Evolutionary conservation across 1,284 basidiomycete genomes (phyloP), one percentile per base, ranked within the genome.

Genomic region (Grifola frondosa): DNA sequence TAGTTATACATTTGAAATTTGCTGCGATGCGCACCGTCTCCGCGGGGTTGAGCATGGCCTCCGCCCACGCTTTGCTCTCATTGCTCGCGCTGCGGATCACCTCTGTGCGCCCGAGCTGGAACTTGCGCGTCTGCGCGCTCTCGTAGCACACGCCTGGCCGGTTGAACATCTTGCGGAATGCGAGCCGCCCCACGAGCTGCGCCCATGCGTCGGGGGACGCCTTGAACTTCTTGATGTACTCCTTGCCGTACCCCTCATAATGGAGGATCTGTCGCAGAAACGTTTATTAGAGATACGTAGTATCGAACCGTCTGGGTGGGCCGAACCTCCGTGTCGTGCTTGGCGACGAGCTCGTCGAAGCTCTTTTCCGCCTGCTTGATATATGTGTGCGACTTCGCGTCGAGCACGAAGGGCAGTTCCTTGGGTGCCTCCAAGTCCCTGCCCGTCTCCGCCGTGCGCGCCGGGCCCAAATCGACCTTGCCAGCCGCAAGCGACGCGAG

Each of bases 121-220:
- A 99, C 67, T 94, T 94, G 31, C 96, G 78, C 44, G 96, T 99
- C 72, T 98, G 95, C 12, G 88, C 86, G 50, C 87, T 90, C 74
- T 98, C 96, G 70, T 98, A 99, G 40, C 91, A 91, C 30, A 93
- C 84, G 4, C 81, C 88, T 5, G 88, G 84, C 17, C 90, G 78
- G 19, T 78, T 77, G 58, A 77, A 80, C 76, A 97, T 81, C 68
- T 92, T 92, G 68, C 88, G 85, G 74, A 90, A 97, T 16, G 95
- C 96, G 32, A 98, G 81, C 67, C 98, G 96, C 73, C 97, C 97
- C 54, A 93, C 84, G 52, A 98, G 79, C 71, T 99, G 96, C 9
- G 80, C 91, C 85, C 93, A 96, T 13, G 91, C 91, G 62, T 99
- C 96, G 0, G 97, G 96, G 2, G 91, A 95, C 34, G 83, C 78